phyloP scores from a whole-genome alignment of 2,329 filamentous ascomycete species.

The Alternaria rosae region DNA sequence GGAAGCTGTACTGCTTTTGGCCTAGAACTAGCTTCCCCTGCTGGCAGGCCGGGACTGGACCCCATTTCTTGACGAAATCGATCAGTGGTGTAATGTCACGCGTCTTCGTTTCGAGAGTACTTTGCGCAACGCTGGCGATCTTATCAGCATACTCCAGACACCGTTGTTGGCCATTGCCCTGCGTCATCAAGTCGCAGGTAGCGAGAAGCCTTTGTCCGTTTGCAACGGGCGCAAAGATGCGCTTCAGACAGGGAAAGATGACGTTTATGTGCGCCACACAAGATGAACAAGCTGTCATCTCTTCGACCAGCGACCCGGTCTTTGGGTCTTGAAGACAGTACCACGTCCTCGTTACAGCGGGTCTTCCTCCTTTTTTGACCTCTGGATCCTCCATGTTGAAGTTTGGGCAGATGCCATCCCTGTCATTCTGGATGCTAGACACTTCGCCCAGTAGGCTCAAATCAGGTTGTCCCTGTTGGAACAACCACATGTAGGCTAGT shows the following conservation, averaged over 20 bases:
- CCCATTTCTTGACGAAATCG: constrained; percentile 22
- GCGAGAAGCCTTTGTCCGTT: constrained; percentile 20
- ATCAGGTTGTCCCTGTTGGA: constrained; percentile 16
- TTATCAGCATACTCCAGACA: constrained; percentile 18
- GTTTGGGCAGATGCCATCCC: constrained; percentile 29
- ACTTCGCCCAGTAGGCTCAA: constrained; percentile 21
- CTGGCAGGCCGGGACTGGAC: constrained; percentile 12
- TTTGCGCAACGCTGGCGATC: constrained; percentile 13
- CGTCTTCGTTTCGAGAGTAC: constrained; percentile 3
- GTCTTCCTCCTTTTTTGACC: constrained; percentile 20
- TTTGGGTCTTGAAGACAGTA: constrained; percentile 25
- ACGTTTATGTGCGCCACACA: constrained; percentile 21
- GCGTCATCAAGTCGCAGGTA: constrained; percentile 28
- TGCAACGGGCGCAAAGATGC: constrained; percentile 20
- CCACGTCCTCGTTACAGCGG: constrained; percentile 23
- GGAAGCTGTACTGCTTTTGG: constrained; percentile 12
- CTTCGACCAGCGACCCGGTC: constrained; percentile 20
- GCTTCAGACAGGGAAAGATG: constrained; percentile 21
- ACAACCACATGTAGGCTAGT: constrained; percentile 25
- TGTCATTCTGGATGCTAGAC: constrained; percentile 14
- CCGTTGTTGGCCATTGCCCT: constrained; percentile 10
- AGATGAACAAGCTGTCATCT: constrained; percentile 29
- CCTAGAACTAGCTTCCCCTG: constrained; percentile 5
- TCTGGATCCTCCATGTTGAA: constrained; percentile 18
- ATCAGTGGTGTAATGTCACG: constrained; percentile 11